Evolutionary conservation across 768 basidiomycete genomes (phyloP).

Genomic region (Tricholoma furcatifolium): DNA sequence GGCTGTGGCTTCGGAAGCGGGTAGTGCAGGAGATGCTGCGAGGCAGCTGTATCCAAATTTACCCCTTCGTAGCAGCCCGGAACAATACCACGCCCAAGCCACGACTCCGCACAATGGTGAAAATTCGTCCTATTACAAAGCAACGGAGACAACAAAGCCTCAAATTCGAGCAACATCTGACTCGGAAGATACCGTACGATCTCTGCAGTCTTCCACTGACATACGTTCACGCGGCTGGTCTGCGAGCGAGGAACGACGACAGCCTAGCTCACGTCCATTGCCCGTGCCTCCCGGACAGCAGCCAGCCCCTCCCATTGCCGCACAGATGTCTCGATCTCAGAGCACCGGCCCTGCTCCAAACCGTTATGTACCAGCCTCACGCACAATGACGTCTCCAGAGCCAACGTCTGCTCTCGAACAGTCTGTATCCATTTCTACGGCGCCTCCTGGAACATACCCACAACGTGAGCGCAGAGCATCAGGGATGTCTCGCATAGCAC

Average conservation of each 20-base stretch:
- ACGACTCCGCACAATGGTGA: conserved; percentile 1
- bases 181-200: conserved; percentile 5
- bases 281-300: conserved; percentile 4
- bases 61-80: conserved; percentile 19
- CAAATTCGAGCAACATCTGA: neutral
- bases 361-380: conserved; percentile 21
- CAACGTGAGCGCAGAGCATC: conserved; percentile 13
- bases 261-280: neutral
- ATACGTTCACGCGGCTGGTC: conserved; percentile 6
- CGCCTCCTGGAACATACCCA: neutral
- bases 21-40: neutral
- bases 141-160: conserved; percentile 1
- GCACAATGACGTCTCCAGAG: conserved; percentile 16
- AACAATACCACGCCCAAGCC: conserved; percentile 14
- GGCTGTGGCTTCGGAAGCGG: neutral
- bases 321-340: conserved; percentile 14
- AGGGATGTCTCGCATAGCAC: conserved; percentile 6
- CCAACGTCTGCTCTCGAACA: conserved; percentile 1
- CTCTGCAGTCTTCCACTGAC: conserved; percentile 10
- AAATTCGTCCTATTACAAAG: conserved; percentile 2
- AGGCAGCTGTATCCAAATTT: conserved; percentile 15
- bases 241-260: neutral
- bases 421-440: conserved; percentile 7
- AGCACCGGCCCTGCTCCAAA: conserved; percentile 11
- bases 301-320: neutral